Percentiles rank a stretch among this genome's conserved stretches.
phyloP scores from a whole-genome alignment of 352 stramenopile genomes.

The Pilasporangium apinafurcum region DNA sequence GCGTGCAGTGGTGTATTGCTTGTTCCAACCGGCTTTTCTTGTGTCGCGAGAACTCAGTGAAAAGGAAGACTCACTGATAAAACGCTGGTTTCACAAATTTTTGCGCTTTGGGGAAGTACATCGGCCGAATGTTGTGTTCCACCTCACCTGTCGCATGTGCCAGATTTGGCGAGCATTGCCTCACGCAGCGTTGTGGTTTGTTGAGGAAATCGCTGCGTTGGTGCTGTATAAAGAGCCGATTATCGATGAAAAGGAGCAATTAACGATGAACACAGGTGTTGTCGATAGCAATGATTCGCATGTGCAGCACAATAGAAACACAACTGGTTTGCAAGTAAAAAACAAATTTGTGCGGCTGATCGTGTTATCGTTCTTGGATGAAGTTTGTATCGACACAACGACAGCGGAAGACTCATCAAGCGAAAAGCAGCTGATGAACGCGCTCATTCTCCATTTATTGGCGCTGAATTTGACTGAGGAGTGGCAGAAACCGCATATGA shows the following conservation, averaged over 20 bases:
- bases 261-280: conserved; percentile 7
- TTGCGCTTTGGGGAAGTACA: conserved; percentile 45
- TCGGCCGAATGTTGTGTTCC: conserved; percentile 75
- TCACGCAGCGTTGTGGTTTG: conserved; percentile 32
- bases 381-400: conserved; percentile 26
- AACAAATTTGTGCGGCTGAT: conserved; percentile 67
- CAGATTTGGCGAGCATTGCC: conserved; percentile 61
- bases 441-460: conserved; percentile 31
- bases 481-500: conserved; percentile 77
- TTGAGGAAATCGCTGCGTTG: conserved; percentile 59
- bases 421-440: conserved; percentile 23
- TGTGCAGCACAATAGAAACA: no score
- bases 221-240: conserved; percentile 74
- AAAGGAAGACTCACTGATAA: conserved; percentile 25
- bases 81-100: conserved; percentile 51
- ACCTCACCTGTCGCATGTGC: conserved; percentile 57
- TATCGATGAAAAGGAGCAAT: conserved; percentile 60
- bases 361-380: conserved; percentile 59
- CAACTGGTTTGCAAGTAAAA: conserved; percentile 22
- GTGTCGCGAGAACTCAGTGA: conserved; percentile 11
- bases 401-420: conserved; percentile 1
- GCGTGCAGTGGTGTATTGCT: conserved; percentile 48
- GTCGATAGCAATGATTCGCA: conserved; percentile 8
- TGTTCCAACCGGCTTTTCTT: conserved; percentile 71
- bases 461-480: conserved; percentile 50